These are phyloP conservation scores for Rhizomucor miehei DNA, from an alignment of 371 early-diverging fungal genomes.

Conservation along the genomic window DNA sequence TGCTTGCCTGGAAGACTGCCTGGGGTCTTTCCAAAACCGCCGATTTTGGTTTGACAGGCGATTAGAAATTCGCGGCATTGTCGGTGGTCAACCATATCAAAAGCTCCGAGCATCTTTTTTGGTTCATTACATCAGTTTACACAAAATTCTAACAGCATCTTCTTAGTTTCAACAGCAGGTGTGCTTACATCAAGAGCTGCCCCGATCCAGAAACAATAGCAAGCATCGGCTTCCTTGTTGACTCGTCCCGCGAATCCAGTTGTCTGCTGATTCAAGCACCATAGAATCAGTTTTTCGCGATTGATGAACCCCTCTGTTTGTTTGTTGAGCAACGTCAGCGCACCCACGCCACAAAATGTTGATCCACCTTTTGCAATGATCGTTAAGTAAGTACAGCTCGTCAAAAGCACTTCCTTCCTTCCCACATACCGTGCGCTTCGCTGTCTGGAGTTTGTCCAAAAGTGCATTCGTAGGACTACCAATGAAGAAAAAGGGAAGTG, in stretches of 20 bases:
- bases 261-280: slow-evolving; percentile 79
- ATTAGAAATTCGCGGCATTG: slow-evolving; percentile 57
- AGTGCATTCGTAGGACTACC: slow-evolving; percentile 72
- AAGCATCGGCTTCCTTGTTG: slow-evolving; percentile 92
- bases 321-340: slow-evolving; percentile 71
- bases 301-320: slow-evolving; percentile 59
- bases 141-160: background rate
- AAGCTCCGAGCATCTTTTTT: slow-evolving; percentile 29
- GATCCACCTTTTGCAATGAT: slow-evolving; percentile 61
- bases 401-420: background rate
- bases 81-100: slow-evolving; percentile 60
- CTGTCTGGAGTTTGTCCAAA: slow-evolving; percentile 75
- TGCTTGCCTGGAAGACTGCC: slow-evolving; percentile 59
- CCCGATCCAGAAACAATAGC: slow-evolving; percentile 99
- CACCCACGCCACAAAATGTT: slow-evolving; percentile 88
- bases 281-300: slow-evolving; percentile 61
- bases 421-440: slow-evolving; percentile 86
- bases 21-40: slow-evolving; percentile 82
- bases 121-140: background rate
- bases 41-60: slow-evolving; percentile 60
- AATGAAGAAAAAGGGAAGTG: too few species aligned
- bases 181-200: slow-evolving; percentile 65
- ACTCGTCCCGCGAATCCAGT: slow-evolving; percentile 92
- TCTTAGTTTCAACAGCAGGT: background rate
- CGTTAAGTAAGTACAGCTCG: background rate